Base-by-base conservation (phyloP, 2,329 filamentous ascomycete species). In the Phialophora tarda region DNA sequence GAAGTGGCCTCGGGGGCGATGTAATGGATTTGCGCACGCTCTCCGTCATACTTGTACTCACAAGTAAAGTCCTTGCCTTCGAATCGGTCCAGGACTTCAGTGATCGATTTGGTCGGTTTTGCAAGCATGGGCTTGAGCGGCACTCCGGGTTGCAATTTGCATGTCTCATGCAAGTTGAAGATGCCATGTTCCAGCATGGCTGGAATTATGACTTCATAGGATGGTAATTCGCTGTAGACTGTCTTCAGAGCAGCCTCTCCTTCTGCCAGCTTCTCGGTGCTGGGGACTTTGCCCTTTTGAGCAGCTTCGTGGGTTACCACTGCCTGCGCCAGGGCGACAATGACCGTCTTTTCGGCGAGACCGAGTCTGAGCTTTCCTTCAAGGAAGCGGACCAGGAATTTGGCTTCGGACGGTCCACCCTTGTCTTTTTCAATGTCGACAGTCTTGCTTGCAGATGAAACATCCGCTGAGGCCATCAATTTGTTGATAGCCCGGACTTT, bases 31-130 rank as follows among this genome's bases (percentile, higher is more conserved):
- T 99, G 95, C n/a, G 95, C 95, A 76, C 95, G 86, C 79, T 99
- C 95, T 57, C 95, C 95, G 74, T 99, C 95, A 75, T 99, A 99
- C 78, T 99, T 99, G 84, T 96, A 99, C 77, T 99, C 95, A 80
- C 95, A 99, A 0, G 95, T 98, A 75, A 99, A 99, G 28, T 90
- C 91, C 76, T 97, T 95, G 70, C 91, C 89, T 76, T 98, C 95
- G 71, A 99, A 99, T 4, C 95, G 91, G 78, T 99, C 94, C 11
- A 99, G 85, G 0, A 99, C 95, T 79, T 99, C 95, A 0, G 93
- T 97, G 73, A 99, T 97, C 4, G 95, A 93, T 78, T 99, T 99
- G 10, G 95, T 99, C 2, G 95, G 95, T 75, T 98, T 98, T 23
- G 95, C 95, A 81, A 99, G 85, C 95, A 99, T 99, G 73, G 95